phyloP scores from a whole-genome alignment of 192 early-diverging fungal genomes.

The Glomus cerebriforme region DNA sequence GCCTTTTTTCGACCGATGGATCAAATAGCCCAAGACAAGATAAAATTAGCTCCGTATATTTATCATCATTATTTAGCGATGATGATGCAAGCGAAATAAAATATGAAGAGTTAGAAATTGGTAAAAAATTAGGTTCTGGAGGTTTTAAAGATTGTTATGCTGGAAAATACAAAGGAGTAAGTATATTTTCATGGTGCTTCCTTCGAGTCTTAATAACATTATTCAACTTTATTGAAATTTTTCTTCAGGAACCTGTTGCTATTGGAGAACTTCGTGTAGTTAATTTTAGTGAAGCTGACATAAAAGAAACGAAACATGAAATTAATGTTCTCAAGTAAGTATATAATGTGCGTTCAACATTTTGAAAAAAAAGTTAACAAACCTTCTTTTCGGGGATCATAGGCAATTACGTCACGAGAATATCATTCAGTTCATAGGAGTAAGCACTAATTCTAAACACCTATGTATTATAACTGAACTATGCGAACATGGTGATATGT shows the following conservation, averaged over 20 bases:
- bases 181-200: not conserved
- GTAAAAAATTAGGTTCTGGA: slow-evolving; percentile 70
- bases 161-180: slow-evolving; percentile 63
- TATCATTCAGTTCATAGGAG: slow-evolving; percentile 72
- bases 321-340: slow-evolving; percentile 72
- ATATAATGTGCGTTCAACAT: not conserved
- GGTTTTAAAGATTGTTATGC: slow-evolving; percentile 80
- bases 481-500: slow-evolving; percentile 73
- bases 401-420: slow-evolving; percentile 77
- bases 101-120: slow-evolving; percentile 59
- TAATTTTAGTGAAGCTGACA: slow-evolving; percentile 68
- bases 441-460: slow-evolving; percentile 64
- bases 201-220: not conserved
- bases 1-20: slow-evolving; percentile 54
- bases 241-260: slow-evolving; percentile 61
- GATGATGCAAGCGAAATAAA: slow-evolving; percentile 58
- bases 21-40: slow-evolving; percentile 41
- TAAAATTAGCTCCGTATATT: slow-evolving; percentile 44
- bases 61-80: slow-evolving; percentile 48
- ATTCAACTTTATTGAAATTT: not conserved
- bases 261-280: slow-evolving; percentile 70
- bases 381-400: not conserved
- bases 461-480: slow-evolving; percentile 76
- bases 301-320: slow-evolving; percentile 75
- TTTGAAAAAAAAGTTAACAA: not conserved